Conservation (phyloP, 2,329 filamentous ascomycete species). For the Paracoccidioides lutzii region DNA sequence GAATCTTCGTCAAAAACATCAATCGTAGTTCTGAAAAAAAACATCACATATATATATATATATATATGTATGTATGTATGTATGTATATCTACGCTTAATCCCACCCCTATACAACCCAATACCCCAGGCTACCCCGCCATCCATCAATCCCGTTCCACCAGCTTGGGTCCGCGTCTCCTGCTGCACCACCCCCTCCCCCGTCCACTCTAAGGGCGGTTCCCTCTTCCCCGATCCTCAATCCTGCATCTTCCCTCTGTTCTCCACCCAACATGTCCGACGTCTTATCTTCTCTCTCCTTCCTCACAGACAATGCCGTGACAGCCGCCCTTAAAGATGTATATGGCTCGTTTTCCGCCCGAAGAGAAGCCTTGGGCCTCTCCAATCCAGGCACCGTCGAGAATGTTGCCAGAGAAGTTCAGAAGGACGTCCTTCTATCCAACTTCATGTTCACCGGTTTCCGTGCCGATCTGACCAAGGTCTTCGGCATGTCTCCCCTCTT, state of each 20-base stretch:
- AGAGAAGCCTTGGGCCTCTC: slow-evolving; percentile 76
- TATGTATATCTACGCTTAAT: neutral
- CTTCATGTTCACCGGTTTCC: slow-evolving; percentile 90
- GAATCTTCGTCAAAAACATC: neutral
- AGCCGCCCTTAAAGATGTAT: slow-evolving; percentile 58
- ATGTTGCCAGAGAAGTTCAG: slow-evolving; percentile 79
- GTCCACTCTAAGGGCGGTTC: neutral
- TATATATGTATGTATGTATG: too few relatives aligned
- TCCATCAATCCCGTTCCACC: too few relatives aligned
- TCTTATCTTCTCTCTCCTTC: slow-evolving; percentile 41
- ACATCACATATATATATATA: too few relatives aligned
- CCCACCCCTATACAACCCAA: neutral
- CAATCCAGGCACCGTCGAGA: slow-evolving; percentile 88
- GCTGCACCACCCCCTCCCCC: neutral
- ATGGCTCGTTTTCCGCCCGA: slow-evolving; percentile 69
- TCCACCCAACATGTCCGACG: slow-evolving; percentile 31
- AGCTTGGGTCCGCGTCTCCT: neutral
- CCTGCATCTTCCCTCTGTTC: slow-evolving; percentile 9
- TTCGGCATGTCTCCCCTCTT: slow-evolving; percentile 90
- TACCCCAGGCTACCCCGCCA: too few relatives aligned
- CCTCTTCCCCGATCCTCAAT: slow-evolving; percentile 10
- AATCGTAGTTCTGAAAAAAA: too few relatives aligned
- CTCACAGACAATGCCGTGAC: slow-evolving; percentile 63
- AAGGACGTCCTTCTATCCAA: slow-evolving; percentile 94
- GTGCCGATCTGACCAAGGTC: slow-evolving; percentile 91